phyloP scores from a whole-genome alignment of 495 filamentous ascomycete species.

The Penicillium macrosclerotiorum region DNA sequence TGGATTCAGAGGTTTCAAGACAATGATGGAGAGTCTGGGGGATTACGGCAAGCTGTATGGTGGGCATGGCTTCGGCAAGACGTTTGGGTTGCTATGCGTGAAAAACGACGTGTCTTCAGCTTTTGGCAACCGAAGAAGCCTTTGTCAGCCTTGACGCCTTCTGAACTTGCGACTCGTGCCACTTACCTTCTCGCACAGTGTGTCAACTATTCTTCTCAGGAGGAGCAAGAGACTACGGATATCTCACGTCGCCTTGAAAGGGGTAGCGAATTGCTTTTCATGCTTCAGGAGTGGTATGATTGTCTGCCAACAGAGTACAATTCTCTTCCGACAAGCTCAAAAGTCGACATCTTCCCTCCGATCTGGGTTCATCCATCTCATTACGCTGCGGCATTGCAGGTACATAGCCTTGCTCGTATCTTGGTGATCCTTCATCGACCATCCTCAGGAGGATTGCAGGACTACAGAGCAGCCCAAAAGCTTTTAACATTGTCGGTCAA shows the following conservation, averaged over 20 bases:
- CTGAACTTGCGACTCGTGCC: conserved; percentile 18
- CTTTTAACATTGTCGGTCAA: conserved; percentile 14
- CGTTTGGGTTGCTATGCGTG: conserved; percentile 21
- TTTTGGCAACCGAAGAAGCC: conserved; percentile 18
- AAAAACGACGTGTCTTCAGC: conserved; percentile 13
- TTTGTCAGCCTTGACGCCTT: background rate
- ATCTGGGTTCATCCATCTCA: conserved; percentile 31
- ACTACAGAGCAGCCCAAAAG: conserved; percentile 24
- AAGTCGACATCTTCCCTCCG: conserved; percentile 18
- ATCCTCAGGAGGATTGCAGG: conserved; percentile 22
- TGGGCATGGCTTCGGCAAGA: conserved; percentile 25
- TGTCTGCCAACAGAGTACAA: conserved; percentile 22
- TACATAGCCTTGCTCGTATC: conserved; percentile 28
- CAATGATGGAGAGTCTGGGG: conserved; percentile 22
- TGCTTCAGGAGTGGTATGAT: conserved; percentile 31
- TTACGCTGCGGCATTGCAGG: conserved; percentile 27
- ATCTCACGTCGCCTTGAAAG: conserved; percentile 14
- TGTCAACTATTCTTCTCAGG: conserved; percentile 19
- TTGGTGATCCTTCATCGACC: conserved; percentile 28
- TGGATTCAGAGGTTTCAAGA: conserved; percentile 25
- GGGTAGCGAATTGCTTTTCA: conserved; percentile 18
- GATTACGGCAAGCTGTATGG: conserved; percentile 18
- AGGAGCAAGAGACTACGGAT: conserved; percentile 13
- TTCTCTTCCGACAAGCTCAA: conserved; percentile 15
- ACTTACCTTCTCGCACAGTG: conserved; percentile 17